Base-by-base conservation (phyloP, 2,329 filamentous ascomycete species). In the Cytospora schulzeri region DNA sequence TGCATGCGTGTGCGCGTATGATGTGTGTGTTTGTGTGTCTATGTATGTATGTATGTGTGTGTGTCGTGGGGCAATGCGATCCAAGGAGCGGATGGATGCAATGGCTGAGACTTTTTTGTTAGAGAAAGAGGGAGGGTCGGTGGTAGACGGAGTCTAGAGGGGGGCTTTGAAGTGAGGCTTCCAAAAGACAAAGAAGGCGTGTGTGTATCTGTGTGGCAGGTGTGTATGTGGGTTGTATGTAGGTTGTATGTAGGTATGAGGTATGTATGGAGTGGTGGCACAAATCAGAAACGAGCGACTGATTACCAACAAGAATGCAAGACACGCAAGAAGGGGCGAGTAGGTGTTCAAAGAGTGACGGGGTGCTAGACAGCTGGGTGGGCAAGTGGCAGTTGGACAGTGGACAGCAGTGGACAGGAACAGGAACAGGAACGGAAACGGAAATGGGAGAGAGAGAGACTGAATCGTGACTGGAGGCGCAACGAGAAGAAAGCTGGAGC, bases 31-130 rank as follows among this genome's bases (percentile, higher is more conserved):
- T 61, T 57, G 61, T 51, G 29, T 29, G 50, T 45, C 38, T 19
- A 62, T 60, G 65, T 57, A n/a, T n/a, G n/a, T n/a, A n/a, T n/a
- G 50, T 19, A 62, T 60, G 65, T 57, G 61, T 51, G 29, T 29
- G 50, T 45, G 38, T 41, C 53, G 60, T 50, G 53, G 52, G 57
- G 59, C 59, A 56, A 45, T 57, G 48, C 53, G 29, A 56, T 64
- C 56, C 54, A 61, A 55, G 22, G 15, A 41, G 61, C 45, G 62
- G 35, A 22, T 56, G 62, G 35, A 22, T 56, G 54, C 41, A 52
- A 19, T 55, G 51, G 60, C 59, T 33, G 48, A 45, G 59, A 12
- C 41, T 45, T 31, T 50, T 28, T 55, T 26, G 8, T 17, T 35
- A 33, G n/a, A 54, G 54, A 24, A 24, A 57, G 17, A 62, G 26